Evolutionary conservation across 2,329 filamentous ascomycete genomes (phyloP).

Genomic region (Apiospora malaysiana): DNA sequence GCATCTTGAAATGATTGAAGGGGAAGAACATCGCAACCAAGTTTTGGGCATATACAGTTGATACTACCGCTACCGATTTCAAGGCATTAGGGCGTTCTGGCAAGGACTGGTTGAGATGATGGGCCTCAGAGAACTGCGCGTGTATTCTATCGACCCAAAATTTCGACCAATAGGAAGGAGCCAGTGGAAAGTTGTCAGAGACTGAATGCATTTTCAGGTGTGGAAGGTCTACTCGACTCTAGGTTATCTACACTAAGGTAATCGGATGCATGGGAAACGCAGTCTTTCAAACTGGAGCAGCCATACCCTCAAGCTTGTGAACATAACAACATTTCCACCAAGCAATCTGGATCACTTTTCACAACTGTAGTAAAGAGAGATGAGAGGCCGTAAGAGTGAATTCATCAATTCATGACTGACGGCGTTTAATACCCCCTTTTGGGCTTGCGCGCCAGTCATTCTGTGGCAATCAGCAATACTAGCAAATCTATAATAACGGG

Average conservation of each 20-base stretch:
- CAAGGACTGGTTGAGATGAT: too few relatives aligned
- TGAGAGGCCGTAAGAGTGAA: not conserved
- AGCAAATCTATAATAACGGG: conserved; percentile 1
- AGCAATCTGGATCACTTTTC: not conserved
- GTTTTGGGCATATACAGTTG: not conserved
- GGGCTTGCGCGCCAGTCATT: conserved; percentile 1
- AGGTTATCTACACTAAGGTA: not conserved
- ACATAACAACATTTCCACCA: not conserved
- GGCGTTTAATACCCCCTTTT: not conserved
- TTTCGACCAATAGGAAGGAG: too few relatives aligned
- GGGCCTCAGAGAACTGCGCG: too few relatives aligned
- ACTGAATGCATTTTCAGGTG: too few relatives aligned
- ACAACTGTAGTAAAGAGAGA: not conserved
- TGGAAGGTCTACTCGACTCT: too few relatives aligned
- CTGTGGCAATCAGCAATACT: conserved; percentile 14
- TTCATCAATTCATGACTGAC: conserved; percentile 6
- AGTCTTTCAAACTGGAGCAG: not conserved
- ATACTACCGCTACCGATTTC: too few relatives aligned
- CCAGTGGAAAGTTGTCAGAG: too few relatives aligned
- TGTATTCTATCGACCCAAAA: too few relatives aligned
- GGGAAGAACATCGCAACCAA: not conserved
- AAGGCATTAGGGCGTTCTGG: too few relatives aligned
- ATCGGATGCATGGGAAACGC: not conserved
- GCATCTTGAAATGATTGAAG: not conserved
- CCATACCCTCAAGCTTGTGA: not conserved